Base-by-base conservation (phyloP, 108 stramenopile genomes). In the Tribonema minus region DNA sequence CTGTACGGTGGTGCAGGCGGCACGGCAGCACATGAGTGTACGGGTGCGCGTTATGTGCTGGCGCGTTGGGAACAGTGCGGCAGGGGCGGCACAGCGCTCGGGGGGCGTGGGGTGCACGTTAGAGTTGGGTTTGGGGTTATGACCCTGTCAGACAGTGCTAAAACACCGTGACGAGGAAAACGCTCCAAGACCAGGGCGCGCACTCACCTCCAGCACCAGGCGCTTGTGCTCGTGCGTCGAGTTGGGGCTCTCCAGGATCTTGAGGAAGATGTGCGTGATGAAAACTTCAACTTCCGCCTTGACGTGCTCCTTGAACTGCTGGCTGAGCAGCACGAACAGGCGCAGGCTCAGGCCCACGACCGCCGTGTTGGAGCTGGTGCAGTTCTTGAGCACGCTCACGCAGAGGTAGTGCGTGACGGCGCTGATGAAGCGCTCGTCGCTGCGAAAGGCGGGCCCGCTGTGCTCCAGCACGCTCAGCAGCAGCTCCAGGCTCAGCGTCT, bases 181-280 rank as follows among this genome's bases (percentile, higher is more conserved):
- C n/a, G n/a, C n/a, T n/a, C n/a, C n/a, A n/a, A n/a, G n/a, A n/a
- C n/a, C n/a, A n/a, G n/a, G n/a, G n/a, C n/a, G n/a, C n/a, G n/a
- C n/a, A n/a, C n/a, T n/a, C 25, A 96, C 74, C 9, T 92, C 92
- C 12, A 99, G 89, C 26, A 98, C 96, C 76, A 94, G 82, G 6
- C 72, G 35, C 81, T 98, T 97, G 86, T 97, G 96, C 70, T 97
- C 95, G 58, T 88, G 81, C 32, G 95, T 90, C 38, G 89, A 87
- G 83, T 96, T 97, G 59, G 89, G 89, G 71, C 91, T 92, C 78
- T 98, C 96, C 69, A 99, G 75, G 64, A 98, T 92, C 67, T 92
- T 91, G 70, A 98, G 93, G 90, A 99, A 98, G 60, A 99, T 95
- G 75, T 93, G 95, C 67, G 95, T 91, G 59, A 99, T 92, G 88